Conservation (phyloP, 208 protist genomes). For the Crithidia brevicula region DNA sequence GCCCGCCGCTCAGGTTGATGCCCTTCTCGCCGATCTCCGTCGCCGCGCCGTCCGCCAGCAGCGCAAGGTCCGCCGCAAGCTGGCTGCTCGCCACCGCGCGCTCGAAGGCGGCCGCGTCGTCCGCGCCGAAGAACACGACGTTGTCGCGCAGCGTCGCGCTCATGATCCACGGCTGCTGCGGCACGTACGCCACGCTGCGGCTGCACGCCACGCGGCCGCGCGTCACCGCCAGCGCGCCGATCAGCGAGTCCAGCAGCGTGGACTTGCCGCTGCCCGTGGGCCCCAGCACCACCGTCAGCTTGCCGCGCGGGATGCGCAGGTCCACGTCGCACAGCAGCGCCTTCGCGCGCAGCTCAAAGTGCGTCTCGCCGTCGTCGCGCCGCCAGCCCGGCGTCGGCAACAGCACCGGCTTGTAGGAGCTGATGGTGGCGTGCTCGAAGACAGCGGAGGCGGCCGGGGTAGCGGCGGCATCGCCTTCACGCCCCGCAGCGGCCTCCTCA, state of each 20-base stretch:
- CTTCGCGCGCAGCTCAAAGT: constrained; percentile 40
- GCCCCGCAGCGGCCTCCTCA: constrained; percentile 7
- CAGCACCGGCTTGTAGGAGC: constrained; percentile 51
- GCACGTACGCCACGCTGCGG: constrained; percentile 76
- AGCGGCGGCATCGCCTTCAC: background rate
- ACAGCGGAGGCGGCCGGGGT: constrained; percentile 34
- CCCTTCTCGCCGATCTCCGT: constrained; percentile 89
- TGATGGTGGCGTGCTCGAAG: constrained; percentile 49
- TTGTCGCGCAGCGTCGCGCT: constrained; percentile 93
- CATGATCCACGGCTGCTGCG: constrained; percentile 92
- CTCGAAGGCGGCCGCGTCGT: constrained; percentile 56
- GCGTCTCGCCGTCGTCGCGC: constrained; percentile 13
- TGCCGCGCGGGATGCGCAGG: constrained; percentile 46
- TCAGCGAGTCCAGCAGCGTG: constrained; percentile 51
- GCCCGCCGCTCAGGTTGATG: constrained; percentile 82
- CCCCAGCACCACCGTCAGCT: constrained; percentile 58
- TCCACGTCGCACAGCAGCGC: constrained; percentile 44
- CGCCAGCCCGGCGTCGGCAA: constrained; percentile 33
- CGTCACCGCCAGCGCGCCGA: constrained; percentile 48
- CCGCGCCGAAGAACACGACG: constrained; percentile 83
- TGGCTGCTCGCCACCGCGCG: constrained; percentile 63
- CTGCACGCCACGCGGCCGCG: constrained; percentile 30
- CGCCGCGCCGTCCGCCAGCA: constrained; percentile 81
- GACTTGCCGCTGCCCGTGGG: constrained; percentile 61
- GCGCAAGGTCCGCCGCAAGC: constrained; percentile 76